A percentile compares a stretch with the other conserved stretches of the same genome.
Evolutionary conservation across 345 rosid genomes (phyloP).

Genomic region (Citrus mangshanensis): DNA sequence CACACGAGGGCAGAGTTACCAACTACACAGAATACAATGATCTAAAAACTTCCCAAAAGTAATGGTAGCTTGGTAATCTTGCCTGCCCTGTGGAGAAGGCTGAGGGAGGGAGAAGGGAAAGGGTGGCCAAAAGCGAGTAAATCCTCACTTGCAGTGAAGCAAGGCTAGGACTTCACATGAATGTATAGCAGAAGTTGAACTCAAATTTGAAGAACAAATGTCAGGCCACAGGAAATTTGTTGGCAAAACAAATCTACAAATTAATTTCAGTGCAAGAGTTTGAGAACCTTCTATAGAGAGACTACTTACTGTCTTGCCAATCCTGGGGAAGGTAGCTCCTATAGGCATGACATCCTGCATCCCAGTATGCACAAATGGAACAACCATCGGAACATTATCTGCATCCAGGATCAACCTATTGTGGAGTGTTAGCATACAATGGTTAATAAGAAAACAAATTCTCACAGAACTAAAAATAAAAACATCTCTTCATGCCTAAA

Average conservation of each 20-base stretch:
- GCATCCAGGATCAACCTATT: slow-evolving; percentile 83
- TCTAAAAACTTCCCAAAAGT: not conserved
- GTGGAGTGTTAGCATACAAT: not conserved
- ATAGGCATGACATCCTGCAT: slow-evolving; percentile 97
- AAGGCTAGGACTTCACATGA: not conserved
- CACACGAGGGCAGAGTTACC: not conserved
- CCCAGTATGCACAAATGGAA: slow-evolving; percentile 93
- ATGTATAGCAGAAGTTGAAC: not conserved
- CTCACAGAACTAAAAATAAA: not conserved
- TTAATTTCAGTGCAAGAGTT: not conserved
- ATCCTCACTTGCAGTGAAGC: not conserved
- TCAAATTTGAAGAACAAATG: not conserved
- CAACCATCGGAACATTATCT: slow-evolving; percentile 73
- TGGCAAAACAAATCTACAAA: not conserved
- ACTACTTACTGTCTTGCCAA: slow-evolving; percentile 76
- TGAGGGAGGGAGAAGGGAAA: not conserved
- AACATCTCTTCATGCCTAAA: not conserved
- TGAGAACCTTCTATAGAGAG: not conserved
- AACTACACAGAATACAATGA: not conserved
- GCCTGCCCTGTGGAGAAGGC: not conserved
- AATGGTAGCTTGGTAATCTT: not conserved
- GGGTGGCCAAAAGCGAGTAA: not conserved
- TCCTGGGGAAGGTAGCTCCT: slow-evolving; percentile 83
- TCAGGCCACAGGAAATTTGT: not conserved
- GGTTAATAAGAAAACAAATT: not conserved